Conservation (phyloP, 495 filamentous ascomycete species). For the Pseudomonodictys pantanalensis region DNA sequence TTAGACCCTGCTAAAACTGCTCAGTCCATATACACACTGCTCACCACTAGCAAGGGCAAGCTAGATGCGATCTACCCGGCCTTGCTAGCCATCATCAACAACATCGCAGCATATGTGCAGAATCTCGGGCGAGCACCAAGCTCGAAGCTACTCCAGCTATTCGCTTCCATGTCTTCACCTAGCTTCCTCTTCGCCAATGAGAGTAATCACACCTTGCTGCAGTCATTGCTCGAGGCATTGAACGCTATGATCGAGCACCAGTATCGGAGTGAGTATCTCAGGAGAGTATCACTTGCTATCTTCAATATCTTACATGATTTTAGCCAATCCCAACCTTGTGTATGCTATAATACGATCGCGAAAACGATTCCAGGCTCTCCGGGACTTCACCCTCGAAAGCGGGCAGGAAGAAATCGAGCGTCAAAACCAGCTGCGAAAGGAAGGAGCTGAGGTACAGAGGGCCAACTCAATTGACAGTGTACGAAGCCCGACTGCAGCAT, state of each 20-base stretch:
- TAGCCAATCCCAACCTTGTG: constrained; percentile 71
- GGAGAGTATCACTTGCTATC: neutral
- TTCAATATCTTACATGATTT: neutral
- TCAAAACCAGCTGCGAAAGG: constrained; percentile 70
- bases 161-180: constrained; percentile 90
- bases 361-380: constrained; percentile 82
- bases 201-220: constrained; percentile 77
- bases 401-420: constrained; percentile 91
- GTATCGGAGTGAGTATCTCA: constrained; percentile 62
- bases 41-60: constrained; percentile 88
- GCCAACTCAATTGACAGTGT: constrained; percentile 69
- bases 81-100: constrained; percentile 87
- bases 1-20: constrained; percentile 38
- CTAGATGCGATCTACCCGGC: constrained; percentile 91
- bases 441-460: constrained; percentile 49
- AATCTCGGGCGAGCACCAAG: constrained; percentile 70
- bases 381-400: constrained; percentile 91
- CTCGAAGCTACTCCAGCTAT: constrained; percentile 82
- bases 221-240: constrained; percentile 82
- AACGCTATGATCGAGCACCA: constrained; percentile 92
- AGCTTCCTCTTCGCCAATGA: constrained; percentile 95
- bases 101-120: constrained; percentile 80
- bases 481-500: constrained; percentile 60
- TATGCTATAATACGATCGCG: constrained; percentile 75
- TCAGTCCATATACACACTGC: constrained; percentile 87